These are phyloP conservation scores for Pseudoperonospora humuli DNA, from an alignment of 352 stramenopile species.

Conservation along the genomic window DNA sequence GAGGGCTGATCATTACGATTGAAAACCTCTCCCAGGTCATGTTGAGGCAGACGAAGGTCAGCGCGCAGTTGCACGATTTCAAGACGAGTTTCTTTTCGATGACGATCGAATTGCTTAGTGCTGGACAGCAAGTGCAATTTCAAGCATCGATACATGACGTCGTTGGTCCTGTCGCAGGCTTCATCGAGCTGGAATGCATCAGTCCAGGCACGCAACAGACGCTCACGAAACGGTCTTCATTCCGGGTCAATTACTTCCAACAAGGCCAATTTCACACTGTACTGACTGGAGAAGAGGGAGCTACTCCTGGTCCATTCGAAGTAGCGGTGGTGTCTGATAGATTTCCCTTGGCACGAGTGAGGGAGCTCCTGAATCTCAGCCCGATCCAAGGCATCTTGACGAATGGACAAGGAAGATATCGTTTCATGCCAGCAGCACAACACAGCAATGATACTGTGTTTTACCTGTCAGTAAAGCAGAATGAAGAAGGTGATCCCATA, in stretches of 20 bases:
- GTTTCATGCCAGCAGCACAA: slow-evolving; percentile 13
- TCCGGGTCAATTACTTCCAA: slow-evolving; percentile 43
- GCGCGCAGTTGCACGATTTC: slow-evolving; percentile 5
- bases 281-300: slow-evolving; percentile 11
- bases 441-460: slow-evolving; percentile 4
- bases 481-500: background rate
- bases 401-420: slow-evolving; percentile 37
- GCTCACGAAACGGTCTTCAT: slow-evolving; percentile 37
- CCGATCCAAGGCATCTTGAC: slow-evolving; percentile 52
- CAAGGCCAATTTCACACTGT: slow-evolving; percentile 27
- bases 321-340: slow-evolving; percentile 17
- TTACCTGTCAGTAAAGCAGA: slow-evolving; percentile 28
- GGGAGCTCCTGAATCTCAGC: slow-evolving; percentile 40
- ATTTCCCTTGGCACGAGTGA: slow-evolving; percentile 32
- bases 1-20: slow-evolving; percentile 28
- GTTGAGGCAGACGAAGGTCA: slow-evolving; percentile 26
- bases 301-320: slow-evolving; percentile 1
- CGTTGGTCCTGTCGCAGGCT: slow-evolving; percentile 12
- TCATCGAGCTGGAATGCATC: slow-evolving; percentile 32
- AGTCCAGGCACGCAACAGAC: slow-evolving; percentile 57
- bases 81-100: slow-evolving; percentile 11
- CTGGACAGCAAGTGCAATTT: slow-evolving; percentile 21
- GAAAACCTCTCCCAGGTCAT: slow-evolving; percentile 56
- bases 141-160: slow-evolving; percentile 18
- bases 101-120: slow-evolving; percentile 19